These are phyloP conservation scores for Trichoderma orchidacearum DNA, from an alignment of 495 filamentous ascomycete species.

Conservation along the genomic window DNA sequence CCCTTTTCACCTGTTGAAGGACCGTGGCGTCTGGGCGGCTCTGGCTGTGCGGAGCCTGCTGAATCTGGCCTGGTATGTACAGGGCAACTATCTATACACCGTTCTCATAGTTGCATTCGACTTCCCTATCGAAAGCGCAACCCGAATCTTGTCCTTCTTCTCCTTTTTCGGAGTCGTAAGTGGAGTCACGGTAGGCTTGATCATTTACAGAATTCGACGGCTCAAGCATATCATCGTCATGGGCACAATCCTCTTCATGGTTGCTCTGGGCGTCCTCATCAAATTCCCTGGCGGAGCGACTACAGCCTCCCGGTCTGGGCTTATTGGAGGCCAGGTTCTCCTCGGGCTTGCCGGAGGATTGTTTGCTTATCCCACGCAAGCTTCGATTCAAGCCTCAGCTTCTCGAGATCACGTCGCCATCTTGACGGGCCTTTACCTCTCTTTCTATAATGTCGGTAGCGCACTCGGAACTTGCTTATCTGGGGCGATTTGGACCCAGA, in stretches of 20 bases:
- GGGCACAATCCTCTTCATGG: not conserved
- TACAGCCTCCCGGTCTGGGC: not conserved
- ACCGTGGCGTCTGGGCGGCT: constrained; percentile 43
- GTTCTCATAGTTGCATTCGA: constrained; percentile 2
- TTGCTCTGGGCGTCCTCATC: not conserved
- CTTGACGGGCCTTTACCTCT: constrained; percentile 4
- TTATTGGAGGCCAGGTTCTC: not conserved
- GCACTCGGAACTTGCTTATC: constrained; percentile 1
- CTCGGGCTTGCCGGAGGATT: constrained; percentile 1
- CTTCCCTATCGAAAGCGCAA: not conserved
- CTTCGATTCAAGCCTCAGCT: constrained; percentile 1
- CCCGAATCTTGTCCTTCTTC: constrained; percentile 2
- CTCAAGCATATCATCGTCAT: constrained; percentile 3
- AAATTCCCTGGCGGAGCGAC: not conserved
- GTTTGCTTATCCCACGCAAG: constrained; percentile 3
- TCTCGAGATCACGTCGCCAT: constrained; percentile 3
- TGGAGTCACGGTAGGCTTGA: not conserved
- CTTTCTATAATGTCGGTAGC: constrained; percentile 3
- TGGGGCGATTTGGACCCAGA: constrained; percentile 1
- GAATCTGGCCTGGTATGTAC: constrained; percentile 2
- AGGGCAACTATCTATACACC: constrained; percentile 4
- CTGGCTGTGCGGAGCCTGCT: constrained; percentile 1
- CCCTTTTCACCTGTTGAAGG: constrained; percentile 40
- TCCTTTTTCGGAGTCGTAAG: constrained; percentile 3
- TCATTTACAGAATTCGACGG: constrained; percentile 1